Evolutionary conservation across 768 basidiomycete genomes (phyloP), one percentile per base, ranked within the genome.

Genomic region (Mycena leptocephala): DNA sequence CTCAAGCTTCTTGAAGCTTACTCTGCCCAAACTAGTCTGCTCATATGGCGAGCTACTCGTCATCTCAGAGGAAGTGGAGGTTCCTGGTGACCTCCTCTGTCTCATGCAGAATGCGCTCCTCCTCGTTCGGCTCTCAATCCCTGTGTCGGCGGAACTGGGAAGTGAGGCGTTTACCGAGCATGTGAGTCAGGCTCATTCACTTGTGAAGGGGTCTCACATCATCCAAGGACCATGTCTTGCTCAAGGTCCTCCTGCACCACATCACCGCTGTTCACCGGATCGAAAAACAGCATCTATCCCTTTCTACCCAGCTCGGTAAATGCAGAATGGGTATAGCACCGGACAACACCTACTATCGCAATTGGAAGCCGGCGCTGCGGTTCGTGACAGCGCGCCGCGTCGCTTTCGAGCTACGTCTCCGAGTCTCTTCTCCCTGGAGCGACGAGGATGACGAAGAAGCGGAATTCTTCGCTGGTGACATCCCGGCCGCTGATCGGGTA

Each of bases 41-140:
- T 71, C 70, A 22, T 71, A 71, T 20, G 70, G 70, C 16, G 61
- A 71, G 37, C 48, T 71, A 18, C 39, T 71, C 35, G 70, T 30
- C 20, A 37, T 71, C 24, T 63, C 70, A 20, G 70, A 71, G 35
- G 70, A 70, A 28, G 70, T 71, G 14, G 70, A 63, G 35, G 28
- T 30, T n/a, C 61, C 70, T 2, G 70, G 61, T 13, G 70, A 71
- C 22, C 14, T 71, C 26, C 59, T 71, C 9, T 71, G 70, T 14
- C 70, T 71, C 35, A 63, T 71, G 59, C 70, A 71, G 26, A 71
- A 71, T 22, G 70, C 70, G 1, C 35, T 71, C 2, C 61, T 71
- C 14, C 20, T 71, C 14, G 26, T 71, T 0, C 59, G 70, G 33
- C 70, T 71, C 13, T 53, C 70, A 14, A 26, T 22, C 4, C 11